Evolutionary conservation across 2,329 filamentous ascomycete species (phyloP).

Genomic region (Fusarium circinatum): DNA sequence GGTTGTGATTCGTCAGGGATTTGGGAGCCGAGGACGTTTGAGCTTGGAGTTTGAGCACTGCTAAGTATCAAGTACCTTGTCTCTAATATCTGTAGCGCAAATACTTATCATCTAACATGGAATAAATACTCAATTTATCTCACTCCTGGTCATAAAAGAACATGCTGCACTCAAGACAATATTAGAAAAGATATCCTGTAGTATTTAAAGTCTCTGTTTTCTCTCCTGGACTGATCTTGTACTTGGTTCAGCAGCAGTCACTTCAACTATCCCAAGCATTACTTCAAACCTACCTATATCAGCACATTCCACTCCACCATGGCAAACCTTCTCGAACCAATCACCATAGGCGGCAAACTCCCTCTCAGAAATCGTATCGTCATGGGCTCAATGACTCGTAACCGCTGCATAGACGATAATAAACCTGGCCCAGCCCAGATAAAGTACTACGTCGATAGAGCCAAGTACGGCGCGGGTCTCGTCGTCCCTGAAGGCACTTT

Average conservation of each 20-base stretch:
- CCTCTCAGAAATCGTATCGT: constrained; percentile 4
- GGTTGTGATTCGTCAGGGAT: neutral
- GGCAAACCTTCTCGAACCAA: constrained; percentile 9
- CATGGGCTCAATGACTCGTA: constrained; percentile 28
- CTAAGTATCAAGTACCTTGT: fast-evolving
- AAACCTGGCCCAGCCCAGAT: neutral
- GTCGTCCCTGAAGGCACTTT: constrained; percentile 7
- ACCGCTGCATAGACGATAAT: constrained; percentile 10
- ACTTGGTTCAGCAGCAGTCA: neutral
- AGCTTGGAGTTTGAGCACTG: fast-evolving
- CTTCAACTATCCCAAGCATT: neutral
- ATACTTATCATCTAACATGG: fast-evolving
- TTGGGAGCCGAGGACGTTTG: neutral
- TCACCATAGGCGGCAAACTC: neutral
- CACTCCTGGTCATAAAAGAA: neutral
- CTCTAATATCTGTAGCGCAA: fast-evolving
- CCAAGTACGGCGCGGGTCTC: neutral
- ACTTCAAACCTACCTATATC: neutral
- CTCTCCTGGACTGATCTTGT: too few relatives aligned
- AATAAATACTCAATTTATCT: fast-evolving
- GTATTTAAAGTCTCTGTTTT: neutral
- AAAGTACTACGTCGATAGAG: constrained; percentile 11
- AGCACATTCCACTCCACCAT: neutral
- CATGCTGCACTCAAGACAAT: neutral
- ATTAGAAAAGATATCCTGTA: fast-evolving